These are phyloP conservation scores for Aspergillus indologenus DNA, from an alignment of 495 filamentous ascomycete genomes.

Conservation along the genomic window DNA sequence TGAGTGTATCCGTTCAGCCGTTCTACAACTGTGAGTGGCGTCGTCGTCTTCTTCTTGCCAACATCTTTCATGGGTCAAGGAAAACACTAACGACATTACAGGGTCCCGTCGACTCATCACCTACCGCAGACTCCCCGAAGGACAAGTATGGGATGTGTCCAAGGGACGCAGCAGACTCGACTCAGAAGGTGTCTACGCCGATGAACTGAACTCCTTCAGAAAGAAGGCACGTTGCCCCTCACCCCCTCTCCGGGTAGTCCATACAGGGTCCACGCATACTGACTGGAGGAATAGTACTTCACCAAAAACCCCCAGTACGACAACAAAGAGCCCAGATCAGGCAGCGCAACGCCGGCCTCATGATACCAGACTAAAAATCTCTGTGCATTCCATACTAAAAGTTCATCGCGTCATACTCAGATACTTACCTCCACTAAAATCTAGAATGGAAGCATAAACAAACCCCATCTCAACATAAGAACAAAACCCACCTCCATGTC, in stretches of 20 bases:
- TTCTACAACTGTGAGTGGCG: constrained; percentile 79
- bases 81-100: constrained; percentile 23
- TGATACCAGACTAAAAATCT: neutral
- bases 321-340: neutral
- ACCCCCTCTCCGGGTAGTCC: too few species aligned
- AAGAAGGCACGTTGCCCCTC: constrained; percentile 42
- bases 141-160: constrained; percentile 48
- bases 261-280: too few species aligned
- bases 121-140: constrained; percentile 68
- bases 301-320: constrained; percentile 8
- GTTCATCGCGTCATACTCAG: too few species aligned
- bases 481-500: neutral
- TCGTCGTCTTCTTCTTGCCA: constrained; percentile 14
- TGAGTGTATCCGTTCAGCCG: constrained; percentile 74
- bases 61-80: neutral
- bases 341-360: neutral
- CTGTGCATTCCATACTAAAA: neutral
- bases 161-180: constrained; percentile 36
- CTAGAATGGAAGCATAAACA: too few species aligned
- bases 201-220: constrained; percentile 80
- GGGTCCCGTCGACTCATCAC: constrained; percentile 86
- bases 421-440: too few species aligned
- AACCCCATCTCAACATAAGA: too few species aligned
- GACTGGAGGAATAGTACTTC: neutral
- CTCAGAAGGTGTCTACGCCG: constrained; percentile 49